These are phyloP conservation scores for Cladosporium sp. DNA, from an alignment of 2,329 filamentous ascomycete genomes.

Conservation along the genomic window DNA sequence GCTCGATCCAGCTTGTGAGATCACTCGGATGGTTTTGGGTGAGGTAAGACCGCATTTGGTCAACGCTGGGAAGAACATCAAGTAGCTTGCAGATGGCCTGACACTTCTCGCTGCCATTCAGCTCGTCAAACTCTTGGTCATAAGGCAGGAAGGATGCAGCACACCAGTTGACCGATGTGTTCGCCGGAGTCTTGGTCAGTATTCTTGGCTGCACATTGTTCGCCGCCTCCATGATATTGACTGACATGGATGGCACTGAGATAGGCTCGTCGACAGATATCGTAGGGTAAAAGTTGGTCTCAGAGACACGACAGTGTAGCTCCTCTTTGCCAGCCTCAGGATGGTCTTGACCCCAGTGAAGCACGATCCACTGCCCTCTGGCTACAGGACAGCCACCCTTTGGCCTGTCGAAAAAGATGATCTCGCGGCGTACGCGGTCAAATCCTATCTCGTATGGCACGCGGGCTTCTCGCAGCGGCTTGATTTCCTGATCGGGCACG, in stretches of 20 bases:
- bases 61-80: slow-evolving; percentile 58
- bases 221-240: no score
- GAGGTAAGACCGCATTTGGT: slow-evolving; percentile 53
- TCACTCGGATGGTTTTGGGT: slow-evolving; percentile 33
- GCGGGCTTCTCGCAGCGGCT: background rate
- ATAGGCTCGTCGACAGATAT: slow-evolving; percentile 34
- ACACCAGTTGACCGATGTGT: slow-evolving; percentile 25
- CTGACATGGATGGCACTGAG: background rate
- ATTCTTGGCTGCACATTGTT: background rate
- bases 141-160: slow-evolving; percentile 43
- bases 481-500: background rate
- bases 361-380: slow-evolving; percentile 52
- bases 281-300: slow-evolving; percentile 43
- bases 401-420: slow-evolving; percentile 36
- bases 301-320: slow-evolving; percentile 49
- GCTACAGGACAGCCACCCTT: slow-evolving; percentile 33
- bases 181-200: background rate
- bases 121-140: slow-evolving; percentile 54
- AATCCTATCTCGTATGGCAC: slow-evolving; percentile 23
- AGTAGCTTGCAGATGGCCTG: slow-evolving; percentile 51
- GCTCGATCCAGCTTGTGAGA: slow-evolving; percentile 51
- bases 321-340: slow-evolving; percentile 2
- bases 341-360: slow-evolving; percentile 9
- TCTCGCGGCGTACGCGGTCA: slow-evolving; percentile 37
- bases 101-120: slow-evolving; percentile 45